Evolutionary conservation across 2,329 filamentous ascomycete species (phyloP), one percentile per base, ranked within the genome.

Genomic region (Fusarium dimerum): DNA sequence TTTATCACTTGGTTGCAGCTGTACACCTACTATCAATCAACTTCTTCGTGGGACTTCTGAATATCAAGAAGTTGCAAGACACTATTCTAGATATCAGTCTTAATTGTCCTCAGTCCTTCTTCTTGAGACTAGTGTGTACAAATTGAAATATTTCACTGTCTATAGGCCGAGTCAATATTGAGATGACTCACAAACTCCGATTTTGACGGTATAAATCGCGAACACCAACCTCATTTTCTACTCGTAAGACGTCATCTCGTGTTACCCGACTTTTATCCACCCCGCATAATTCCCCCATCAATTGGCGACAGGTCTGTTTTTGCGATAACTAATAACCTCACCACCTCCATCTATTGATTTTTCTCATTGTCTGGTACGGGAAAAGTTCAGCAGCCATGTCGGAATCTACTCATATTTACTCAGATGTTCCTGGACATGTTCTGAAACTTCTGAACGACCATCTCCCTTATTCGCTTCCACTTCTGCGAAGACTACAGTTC

Each of bases 401-500:
- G 3, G 38, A 46, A 26, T 45, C 45, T 6, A 32, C 20, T 0
- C 47, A 50, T 11, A 57, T 68, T n/a, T 72, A 71, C 47, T 57
- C 62, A 5, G 43, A 57, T 5, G 65, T 69, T 6, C 68, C 75
- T 0, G 56, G 51, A 11, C 57, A 56, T 54, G 68, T 86, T 40
- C 64, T 82, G n/a, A 50, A 60, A 3, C 74, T 80, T 12, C 76
- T 89, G 0, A 63, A 68, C 26, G 62, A 68, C 3, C 75, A 81
- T 34, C 70, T 87, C 9, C 86, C 86, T 0, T 71, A 79, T 59
- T 83, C 83, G 5, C 72, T 89, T 13, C 78, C 83, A 6, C 69
- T 89, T 5, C 74, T 85, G 43, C 80, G 87, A n/a, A 78, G 86
- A 3, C 72, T 88, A 6, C 83, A 88, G 55, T 86, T 83, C 66